phyloP scores from a whole-genome alignment of 1,284 basidiomycete genomes.

The Rhodotorula sp. region DNA sequence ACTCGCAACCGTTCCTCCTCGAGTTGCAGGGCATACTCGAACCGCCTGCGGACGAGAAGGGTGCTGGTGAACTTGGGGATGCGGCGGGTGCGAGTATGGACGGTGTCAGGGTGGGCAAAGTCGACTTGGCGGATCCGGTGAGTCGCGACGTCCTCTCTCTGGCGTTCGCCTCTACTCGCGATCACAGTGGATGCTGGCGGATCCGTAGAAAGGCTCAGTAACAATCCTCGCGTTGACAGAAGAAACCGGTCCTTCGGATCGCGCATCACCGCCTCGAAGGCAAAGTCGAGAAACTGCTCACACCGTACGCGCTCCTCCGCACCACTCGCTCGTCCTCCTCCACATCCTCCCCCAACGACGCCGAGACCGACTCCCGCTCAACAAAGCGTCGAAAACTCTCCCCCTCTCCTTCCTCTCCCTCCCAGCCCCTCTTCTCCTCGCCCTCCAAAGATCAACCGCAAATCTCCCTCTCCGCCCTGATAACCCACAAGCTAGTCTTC shows the following conservation, averaged over 20 bases:
- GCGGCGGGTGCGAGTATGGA: background rate
- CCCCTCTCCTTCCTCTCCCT: background rate
- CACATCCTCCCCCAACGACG: background rate
- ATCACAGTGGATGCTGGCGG: background rate
- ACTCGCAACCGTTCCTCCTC: constrained; percentile 41
- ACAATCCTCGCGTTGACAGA: constrained; percentile 12
- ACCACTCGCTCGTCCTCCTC: constrained; percentile 23
- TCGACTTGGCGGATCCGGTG: constrained; percentile 42
- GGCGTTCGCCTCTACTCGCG: background rate
- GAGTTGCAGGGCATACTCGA: constrained; percentile 43
- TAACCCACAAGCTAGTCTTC: constrained; percentile 42
- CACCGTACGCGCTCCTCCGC: constrained; percentile 40
- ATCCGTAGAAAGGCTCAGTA: no score
- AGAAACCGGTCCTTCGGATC: constrained; percentile 41
- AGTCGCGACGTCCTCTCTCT: background rate
- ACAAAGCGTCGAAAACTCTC: background rate
- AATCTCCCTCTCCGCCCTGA: constrained; percentile 37
- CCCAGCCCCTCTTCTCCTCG: background rate
- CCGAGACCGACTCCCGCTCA: no score
- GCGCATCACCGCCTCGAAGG: constrained; percentile 43
- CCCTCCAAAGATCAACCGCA: background rate
- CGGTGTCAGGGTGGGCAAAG: constrained; percentile 39
- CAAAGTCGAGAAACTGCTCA: constrained; percentile 39
- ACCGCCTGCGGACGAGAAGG: constrained; percentile 13
- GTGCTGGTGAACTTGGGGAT: background rate